A percentile compares a stretch with the other conserved stretches of the same genome.
phyloP scores from a whole-genome alignment of 441 rosid species.

The Croton setiger region DNA sequence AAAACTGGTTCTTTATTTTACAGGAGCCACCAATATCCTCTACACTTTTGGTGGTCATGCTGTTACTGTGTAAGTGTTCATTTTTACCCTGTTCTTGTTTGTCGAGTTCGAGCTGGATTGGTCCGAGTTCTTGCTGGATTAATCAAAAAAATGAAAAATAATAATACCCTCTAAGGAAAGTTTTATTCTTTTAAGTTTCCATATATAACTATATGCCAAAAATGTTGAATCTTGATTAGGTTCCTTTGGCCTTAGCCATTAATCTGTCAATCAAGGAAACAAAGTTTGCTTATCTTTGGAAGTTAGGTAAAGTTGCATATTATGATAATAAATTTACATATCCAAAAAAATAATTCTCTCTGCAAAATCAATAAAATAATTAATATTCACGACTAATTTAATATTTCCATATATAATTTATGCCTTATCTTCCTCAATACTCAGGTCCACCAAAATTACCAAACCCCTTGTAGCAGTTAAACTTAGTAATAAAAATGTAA shows the following conservation, averaged over 20 bases:
- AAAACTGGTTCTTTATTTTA: slow-evolving; percentile 77
- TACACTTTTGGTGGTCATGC: slow-evolving; percentile 99
- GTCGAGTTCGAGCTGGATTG: not conserved
- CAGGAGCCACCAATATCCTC: slow-evolving; percentile 94
- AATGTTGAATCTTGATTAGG: not conserved
- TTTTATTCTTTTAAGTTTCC: not conserved
- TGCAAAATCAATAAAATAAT: too few relatives aligned
- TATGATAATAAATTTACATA: too few relatives aligned
- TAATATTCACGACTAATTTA: not conserved
- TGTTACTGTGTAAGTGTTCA: slow-evolving; percentile 81
- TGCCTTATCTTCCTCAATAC: not conserved
- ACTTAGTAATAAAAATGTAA: not conserved
- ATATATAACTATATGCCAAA: not conserved
- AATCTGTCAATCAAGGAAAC: not conserved
- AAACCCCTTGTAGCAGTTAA: not conserved
- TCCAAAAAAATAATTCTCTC: too few relatives aligned
- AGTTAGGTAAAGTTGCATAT: not conserved
- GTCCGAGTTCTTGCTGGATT: too few relatives aligned
- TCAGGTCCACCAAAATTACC: not conserved
- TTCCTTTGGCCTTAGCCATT: not conserved
- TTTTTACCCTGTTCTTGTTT: not conserved
- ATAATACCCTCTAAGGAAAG: not conserved
- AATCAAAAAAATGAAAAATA: too few relatives aligned
- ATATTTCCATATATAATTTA: not conserved
- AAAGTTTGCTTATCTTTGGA: not conserved